Conservation (phyloP, 805 yeast genomes). For the Jamesozyma jinghongensis region DNA sequence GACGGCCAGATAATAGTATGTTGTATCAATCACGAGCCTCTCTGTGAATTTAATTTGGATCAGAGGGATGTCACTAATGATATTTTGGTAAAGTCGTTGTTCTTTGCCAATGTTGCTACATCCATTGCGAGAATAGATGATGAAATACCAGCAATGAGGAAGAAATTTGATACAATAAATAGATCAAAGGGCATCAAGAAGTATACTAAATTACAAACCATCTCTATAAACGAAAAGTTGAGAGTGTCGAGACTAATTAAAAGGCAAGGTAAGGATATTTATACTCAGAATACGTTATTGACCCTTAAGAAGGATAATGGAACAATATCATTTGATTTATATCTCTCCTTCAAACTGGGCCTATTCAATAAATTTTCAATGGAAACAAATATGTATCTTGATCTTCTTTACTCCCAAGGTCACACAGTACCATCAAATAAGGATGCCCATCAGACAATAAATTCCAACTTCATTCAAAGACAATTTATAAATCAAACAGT, state of each 20-base stretch:
- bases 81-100: background rate
- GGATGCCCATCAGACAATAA: background rate
- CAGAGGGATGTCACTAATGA: background rate
- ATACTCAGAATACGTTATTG: background rate
- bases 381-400: constrained; percentile 19
- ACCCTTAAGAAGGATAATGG: background rate
- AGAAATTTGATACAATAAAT: background rate
- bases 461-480: constrained; percentile 18
- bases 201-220: background rate
- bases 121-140: background rate
- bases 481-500: constrained; percentile 20
- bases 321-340: constrained; percentile 3
- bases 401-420: constrained; percentile 14
- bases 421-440: too few relatives aligned
- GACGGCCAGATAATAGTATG: too few relatives aligned
- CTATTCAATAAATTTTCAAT: constrained; percentile 19
- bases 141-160: background rate
- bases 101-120: background rate
- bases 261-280: constrained; percentile 5
- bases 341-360: constrained; percentile 6
- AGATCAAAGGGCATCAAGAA: background rate
- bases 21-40: too few relatives aligned
- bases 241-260: constrained; percentile 1
- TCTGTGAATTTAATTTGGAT: background rate
- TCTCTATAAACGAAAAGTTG: background rate